Percentiles rank a stretch among this genome's conserved stretches.
These are phyloP conservation scores for Cydonia oblonga DNA, from an alignment of 331 rosid genomes.

Conservation along the genomic window DNA sequence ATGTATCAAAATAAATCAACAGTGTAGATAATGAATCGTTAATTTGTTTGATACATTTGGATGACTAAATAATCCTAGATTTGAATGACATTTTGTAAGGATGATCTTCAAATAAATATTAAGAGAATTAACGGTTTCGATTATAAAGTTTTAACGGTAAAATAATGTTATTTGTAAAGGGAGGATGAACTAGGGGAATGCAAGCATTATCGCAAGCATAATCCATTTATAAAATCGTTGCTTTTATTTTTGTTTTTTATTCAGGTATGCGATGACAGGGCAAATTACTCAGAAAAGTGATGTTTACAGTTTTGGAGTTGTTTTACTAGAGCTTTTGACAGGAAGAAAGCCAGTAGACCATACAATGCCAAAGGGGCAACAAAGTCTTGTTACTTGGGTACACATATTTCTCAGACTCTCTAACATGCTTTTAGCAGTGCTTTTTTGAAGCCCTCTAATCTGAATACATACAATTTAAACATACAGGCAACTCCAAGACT, in stretches of 20 bases:
- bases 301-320: slow-evolving; percentile 93
- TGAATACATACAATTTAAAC: not conserved
- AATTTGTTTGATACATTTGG: no score
- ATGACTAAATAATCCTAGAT: no score
- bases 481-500: slow-evolving; percentile 92
- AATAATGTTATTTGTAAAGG: no score
- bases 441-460: not conserved
- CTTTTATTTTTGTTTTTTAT: not conserved
- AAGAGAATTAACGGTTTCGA: no score
- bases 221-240: not conserved
- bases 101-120: no score
- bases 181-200: no score
- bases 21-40: no score
- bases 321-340: slow-evolving; percentile 81
- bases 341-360: slow-evolving; percentile 98
- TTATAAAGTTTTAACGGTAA: no score
- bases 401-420: not conserved
- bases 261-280: slow-evolving; percentile 96
- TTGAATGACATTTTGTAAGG: no score
- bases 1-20: no score
- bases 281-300: slow-evolving; percentile 94
- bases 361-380: slow-evolving; percentile 98
- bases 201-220: no score
- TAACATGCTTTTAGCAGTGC: not conserved
- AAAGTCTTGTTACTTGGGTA: slow-evolving; percentile 99